These are phyloP conservation scores for Penicillium daleae DNA, from an alignment of 495 filamentous ascomycete genomes.

Conservation along the genomic window DNA sequence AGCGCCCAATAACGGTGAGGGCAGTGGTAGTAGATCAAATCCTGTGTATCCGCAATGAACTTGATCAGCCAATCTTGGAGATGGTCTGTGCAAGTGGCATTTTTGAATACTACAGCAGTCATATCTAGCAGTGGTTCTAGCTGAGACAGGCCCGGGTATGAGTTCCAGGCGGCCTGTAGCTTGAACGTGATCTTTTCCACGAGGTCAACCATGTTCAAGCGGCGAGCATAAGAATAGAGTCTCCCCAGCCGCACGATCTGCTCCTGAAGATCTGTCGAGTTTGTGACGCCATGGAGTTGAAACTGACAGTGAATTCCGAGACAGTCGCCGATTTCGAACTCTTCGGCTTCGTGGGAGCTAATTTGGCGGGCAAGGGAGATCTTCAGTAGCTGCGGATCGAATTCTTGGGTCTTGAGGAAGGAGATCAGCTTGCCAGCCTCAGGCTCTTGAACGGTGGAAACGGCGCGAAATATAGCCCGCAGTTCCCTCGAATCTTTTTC, in stretches of 20 bases:
- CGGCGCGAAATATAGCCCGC: not conserved
- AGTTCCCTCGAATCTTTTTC: not conserved
- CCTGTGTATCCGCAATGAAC: conserved; percentile 23
- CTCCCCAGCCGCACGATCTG: conserved; percentile 15
- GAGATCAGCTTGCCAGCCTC: not conserved
- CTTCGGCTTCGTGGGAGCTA: not conserved
- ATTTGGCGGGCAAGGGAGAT: not conserved
- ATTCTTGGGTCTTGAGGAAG: not conserved
- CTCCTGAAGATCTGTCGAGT: conserved; percentile 1
- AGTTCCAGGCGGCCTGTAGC: conserved; percentile 33
- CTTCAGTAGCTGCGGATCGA: not conserved
- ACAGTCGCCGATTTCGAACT: not conserved
- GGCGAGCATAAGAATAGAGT: conserved; percentile 17
- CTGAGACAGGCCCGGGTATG: conserved; percentile 19
- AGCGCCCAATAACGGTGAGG: conserved; percentile 11
- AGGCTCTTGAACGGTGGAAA: not conserved
- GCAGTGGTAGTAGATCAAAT: conserved; percentile 16
- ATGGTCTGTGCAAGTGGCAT: not conserved
- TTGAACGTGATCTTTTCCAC: conserved; percentile 18
- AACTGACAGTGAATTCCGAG: not conserved
- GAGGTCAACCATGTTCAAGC: conserved; percentile 6
- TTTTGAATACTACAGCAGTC: not conserved
- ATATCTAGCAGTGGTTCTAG: conserved; percentile 16
- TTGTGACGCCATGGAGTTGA: not conserved
- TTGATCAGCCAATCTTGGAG: conserved; percentile 24